Conservation (phyloP, 257 asterid genomes). For the Gentiana straminea region DNA sequence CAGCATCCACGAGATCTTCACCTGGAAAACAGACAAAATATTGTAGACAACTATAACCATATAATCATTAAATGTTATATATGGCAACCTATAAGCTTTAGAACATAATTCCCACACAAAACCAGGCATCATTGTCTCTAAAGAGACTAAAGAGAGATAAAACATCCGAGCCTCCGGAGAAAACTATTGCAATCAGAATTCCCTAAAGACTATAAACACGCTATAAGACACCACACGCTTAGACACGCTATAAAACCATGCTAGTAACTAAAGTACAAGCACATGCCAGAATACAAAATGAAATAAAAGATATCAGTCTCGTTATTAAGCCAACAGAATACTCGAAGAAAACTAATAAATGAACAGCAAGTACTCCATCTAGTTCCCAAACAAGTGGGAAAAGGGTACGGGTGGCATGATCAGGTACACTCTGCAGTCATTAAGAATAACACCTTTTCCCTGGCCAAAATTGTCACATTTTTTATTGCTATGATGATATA, state of each 20-base stretch:
- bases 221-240: background rate
- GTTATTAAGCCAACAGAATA: background rate
- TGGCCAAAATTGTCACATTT: no score
- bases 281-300: no score
- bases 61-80: background rate
- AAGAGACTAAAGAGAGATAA: background rate
- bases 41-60: slow-evolving; percentile 2
- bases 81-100: background rate
- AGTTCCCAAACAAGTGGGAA: no score
- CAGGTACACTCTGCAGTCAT: no score
- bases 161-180: background rate
- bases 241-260: no score
- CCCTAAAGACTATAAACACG: background rate
- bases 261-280: no score
- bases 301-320: background rate
- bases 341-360: background rate
- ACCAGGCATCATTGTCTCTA: background rate
- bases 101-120: background rate
- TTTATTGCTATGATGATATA: no score
- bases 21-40: slow-evolving; percentile 15
- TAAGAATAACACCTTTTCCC: no score
- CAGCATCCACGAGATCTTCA: slow-evolving; percentile 74
- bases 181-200: background rate
- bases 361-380: background rate
- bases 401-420: no score